Evolutionary conservation across 805 yeast genomes (phyloP).

Genomic region (Candida berthetii): DNA sequence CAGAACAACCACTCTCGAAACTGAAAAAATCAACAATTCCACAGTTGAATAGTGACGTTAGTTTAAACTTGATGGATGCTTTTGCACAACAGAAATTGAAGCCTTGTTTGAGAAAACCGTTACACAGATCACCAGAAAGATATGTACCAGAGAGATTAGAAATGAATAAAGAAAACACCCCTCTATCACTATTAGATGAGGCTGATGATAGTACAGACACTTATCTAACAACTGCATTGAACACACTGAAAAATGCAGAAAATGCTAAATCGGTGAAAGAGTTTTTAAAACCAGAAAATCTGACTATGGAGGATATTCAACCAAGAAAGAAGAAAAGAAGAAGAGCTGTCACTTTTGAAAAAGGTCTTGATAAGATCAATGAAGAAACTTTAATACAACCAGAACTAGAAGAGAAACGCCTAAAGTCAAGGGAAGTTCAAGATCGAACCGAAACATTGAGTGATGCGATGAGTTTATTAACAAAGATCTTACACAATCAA

Average conservation of each 20-base stretch:
- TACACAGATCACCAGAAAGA: neutral
- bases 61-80: neutral
- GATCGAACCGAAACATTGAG: constrained; percentile 5
- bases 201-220: constrained; percentile 5
- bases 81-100: constrained; percentile 3
- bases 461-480: no score
- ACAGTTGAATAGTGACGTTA: neutral
- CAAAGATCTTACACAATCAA: constrained; percentile 1
- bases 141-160: neutral
- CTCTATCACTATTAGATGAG: no score
- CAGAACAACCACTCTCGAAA: constrained; percentile 1
- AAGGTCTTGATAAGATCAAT: neutral
- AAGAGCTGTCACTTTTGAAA: constrained; percentile 24
- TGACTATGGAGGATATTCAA: constrained; percentile 4
- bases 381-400: constrained; percentile 1
- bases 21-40: neutral
- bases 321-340: constrained; percentile 13
- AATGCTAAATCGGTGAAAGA: constrained; percentile 13
- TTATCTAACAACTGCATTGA: constrained; percentile 16
- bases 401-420: neutral
- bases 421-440: constrained; percentile 6
- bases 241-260: constrained; percentile 16
- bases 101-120: constrained; percentile 6
- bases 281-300: constrained; percentile 3
- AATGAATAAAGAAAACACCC: no score